These are phyloP conservation scores for Lophiostoma macrostomum DNA, from an alignment of 495 filamentous ascomycete genomes.

Conservation along the genomic window DNA sequence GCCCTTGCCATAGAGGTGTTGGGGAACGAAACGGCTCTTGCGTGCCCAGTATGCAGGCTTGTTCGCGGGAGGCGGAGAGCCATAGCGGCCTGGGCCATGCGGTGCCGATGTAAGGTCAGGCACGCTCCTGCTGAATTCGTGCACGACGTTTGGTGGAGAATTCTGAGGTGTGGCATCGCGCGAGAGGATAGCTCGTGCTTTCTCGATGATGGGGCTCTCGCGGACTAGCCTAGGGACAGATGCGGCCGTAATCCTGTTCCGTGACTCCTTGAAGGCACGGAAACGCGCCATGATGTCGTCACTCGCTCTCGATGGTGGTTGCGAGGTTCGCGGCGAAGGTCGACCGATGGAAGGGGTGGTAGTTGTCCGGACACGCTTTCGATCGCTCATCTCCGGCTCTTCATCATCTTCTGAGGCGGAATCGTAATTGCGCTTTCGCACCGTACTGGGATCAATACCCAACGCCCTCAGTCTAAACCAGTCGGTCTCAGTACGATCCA, in stretches of 20 bases:
- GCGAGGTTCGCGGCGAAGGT: not conserved
- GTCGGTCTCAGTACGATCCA: constrained; percentile 41
- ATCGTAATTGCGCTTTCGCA: constrained; percentile 20
- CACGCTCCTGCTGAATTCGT: constrained; percentile 16
- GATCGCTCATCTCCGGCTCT: not conserved
- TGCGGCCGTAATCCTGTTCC: not conserved
- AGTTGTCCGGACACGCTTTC: constrained; percentile 7
- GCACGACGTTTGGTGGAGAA: constrained; percentile 10
- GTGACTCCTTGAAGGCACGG: constrained; percentile 1
- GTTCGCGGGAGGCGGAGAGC: not conserved
- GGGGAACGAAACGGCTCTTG: constrained; percentile 39
- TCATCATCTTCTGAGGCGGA: constrained; percentile 3
- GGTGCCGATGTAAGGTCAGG: constrained; percentile 21
- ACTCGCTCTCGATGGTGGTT: constrained; percentile 20
- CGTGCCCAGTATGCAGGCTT: constrained; percentile 32
- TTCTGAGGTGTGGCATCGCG: not conserved
- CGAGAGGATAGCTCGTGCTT: not conserved
- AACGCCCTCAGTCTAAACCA: constrained; percentile 49
- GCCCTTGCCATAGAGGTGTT: constrained; percentile 40
- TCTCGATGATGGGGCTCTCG: not conserved
- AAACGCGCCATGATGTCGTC: constrained; percentile 37
- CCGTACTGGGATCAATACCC: constrained; percentile 37
- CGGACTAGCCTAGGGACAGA: not conserved
- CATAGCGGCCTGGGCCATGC: not conserved
- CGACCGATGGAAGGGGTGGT: not conserved